Conservation (phyloP, 495 filamentous ascomycete genomes). For the Aspergillus asperescens region DNA sequence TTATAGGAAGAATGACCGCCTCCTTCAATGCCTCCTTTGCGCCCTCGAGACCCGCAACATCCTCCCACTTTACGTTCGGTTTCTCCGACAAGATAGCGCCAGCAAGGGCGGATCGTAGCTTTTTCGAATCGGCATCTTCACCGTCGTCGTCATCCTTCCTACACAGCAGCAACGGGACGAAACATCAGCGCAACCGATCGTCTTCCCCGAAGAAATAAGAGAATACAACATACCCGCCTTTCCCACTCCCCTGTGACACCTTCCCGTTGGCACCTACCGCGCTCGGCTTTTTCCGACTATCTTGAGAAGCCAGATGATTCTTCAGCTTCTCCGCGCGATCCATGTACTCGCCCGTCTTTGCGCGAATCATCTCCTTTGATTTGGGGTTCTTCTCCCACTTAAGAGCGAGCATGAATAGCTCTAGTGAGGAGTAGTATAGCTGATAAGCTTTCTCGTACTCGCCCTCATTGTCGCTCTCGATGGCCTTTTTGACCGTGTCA, state of each 20-base stretch:
- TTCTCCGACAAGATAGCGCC: conserved; percentile 93
- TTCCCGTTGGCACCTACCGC: conserved; percentile 78
- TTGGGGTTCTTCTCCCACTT: conserved; percentile 99
- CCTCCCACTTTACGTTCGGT: conserved; percentile 94
- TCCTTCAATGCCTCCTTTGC: conserved; percentile 98
- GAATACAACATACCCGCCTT: conserved; percentile 49
- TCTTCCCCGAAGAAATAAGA: not conserved
- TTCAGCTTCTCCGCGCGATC: conserved; percentile 97
- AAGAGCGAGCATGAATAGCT: conserved; percentile 91
- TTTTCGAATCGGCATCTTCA: conserved; percentile 87
- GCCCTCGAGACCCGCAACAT: conserved; percentile 91
- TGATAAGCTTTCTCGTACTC: conserved; percentile 97
- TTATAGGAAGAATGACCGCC: conserved; percentile 93
- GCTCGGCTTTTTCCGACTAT: conserved; percentile 69
- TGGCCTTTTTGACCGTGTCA: conserved; percentile 91
- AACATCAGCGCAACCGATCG: not conserved
- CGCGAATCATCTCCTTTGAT: conserved; percentile 92
- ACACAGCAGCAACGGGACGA: conserved; percentile 5
- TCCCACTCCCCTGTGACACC: conserved; percentile 62
- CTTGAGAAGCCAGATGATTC: conserved; percentile 70
- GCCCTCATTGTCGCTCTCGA: conserved; percentile 90
- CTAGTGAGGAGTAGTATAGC: conserved; percentile 85
- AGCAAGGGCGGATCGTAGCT: conserved; percentile 80
- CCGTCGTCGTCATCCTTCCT: conserved; percentile 55
- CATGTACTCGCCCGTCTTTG: conserved; percentile 94